A percentile compares a stretch with the other conserved stretches of the same genome.
These are phyloP conservation scores for Pilaira anomala DNA, from an alignment of 192 early-diverging fungal genomes.

Conservation along the genomic window DNA sequence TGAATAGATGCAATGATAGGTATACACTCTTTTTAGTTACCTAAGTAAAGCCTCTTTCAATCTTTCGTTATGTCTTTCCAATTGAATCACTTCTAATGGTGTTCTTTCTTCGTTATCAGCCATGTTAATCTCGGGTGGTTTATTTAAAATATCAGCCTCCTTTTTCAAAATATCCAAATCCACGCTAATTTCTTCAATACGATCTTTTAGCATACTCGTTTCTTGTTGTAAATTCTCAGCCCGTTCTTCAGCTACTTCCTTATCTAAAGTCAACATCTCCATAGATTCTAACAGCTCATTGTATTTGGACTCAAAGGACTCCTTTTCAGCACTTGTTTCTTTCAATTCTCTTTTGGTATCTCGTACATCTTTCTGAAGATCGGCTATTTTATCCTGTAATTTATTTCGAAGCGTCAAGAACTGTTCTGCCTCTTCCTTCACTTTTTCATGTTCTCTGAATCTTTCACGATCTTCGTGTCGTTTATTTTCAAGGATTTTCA, in stretches of 20 bases:
- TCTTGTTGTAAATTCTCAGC: constrained; percentile 75
- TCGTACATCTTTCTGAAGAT: constrained; percentile 70
- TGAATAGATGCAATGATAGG: background rate
- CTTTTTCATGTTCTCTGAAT: constrained; percentile 65
- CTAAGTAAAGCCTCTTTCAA: constrained; percentile 82
- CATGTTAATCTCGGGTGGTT: constrained; percentile 24
- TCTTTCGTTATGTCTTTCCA: constrained; percentile 81
- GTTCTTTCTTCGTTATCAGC: constrained; percentile 34
- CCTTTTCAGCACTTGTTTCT: constrained; percentile 55
- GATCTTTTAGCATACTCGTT: constrained; percentile 65
- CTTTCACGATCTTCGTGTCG: constrained; percentile 77
- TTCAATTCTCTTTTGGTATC: constrained; percentile 56
- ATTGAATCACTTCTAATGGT: constrained; percentile 57
- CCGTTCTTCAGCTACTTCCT: constrained; percentile 87
- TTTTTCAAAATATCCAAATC: constrained; percentile 65
- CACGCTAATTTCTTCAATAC: constrained; percentile 69
- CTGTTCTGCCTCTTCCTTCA: constrained; percentile 71
- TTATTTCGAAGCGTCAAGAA: constrained; percentile 60
- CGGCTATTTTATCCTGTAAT: constrained; percentile 63
- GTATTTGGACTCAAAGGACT: constrained; percentile 62
- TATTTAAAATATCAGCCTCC: constrained; percentile 42
- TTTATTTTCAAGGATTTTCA: constrained; percentile 73
- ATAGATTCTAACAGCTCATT: constrained; percentile 70
- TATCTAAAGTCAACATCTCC: constrained; percentile 85
- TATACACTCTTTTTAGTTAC: constrained; percentile 28